Evolutionary conservation across 2,329 filamentous ascomycete species (phyloP).

Genomic region (Thyridium curvatum): DNA sequence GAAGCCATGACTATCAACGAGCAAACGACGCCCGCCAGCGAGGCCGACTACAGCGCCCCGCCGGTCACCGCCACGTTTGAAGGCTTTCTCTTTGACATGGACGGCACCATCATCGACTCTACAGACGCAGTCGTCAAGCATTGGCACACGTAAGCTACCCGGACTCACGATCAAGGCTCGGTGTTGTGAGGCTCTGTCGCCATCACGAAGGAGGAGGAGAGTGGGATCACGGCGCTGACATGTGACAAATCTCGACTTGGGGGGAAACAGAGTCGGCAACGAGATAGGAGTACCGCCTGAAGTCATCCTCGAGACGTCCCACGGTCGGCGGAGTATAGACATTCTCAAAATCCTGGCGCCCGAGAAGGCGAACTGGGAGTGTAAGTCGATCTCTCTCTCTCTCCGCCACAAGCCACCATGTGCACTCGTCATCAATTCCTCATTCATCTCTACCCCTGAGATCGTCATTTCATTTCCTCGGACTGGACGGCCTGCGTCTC

Average conservation of each 20-base stretch:
- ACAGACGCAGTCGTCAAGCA: slow-evolving; percentile 72
- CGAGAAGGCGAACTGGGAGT: slow-evolving; percentile 87
- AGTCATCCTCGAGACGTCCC: slow-evolving; percentile 82
- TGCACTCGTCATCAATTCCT: neutral
- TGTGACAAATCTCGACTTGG: slow-evolving; percentile 2
- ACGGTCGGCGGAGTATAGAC: slow-evolving; percentile 87
- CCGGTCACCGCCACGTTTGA: slow-evolving; percentile 42
- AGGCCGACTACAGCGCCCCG: slow-evolving; percentile 31
- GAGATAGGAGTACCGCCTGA: slow-evolving; percentile 82
- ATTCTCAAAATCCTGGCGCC: slow-evolving; percentile 72
- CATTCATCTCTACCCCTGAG: no score
- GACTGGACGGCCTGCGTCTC: neutral
- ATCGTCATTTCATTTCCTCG: neutral
- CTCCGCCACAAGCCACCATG: neutral
- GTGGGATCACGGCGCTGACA: neutral
- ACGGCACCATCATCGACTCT: slow-evolving; percentile 79
- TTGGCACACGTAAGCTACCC: slow-evolving; percentile 56
- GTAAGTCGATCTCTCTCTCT: slow-evolving; percentile 45
- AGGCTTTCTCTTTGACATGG: slow-evolving; percentile 67
- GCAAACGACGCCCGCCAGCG: neutral
- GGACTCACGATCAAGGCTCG: slow-evolving; percentile 2
- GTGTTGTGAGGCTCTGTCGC: no score
- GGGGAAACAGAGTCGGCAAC: slow-evolving; percentile 58
- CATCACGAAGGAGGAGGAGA: no score
- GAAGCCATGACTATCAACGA: neutral